Evolutionary conservation across 495 filamentous ascomycete genomes (phyloP).

Genomic region (Podospora pseudocomata): DNA sequence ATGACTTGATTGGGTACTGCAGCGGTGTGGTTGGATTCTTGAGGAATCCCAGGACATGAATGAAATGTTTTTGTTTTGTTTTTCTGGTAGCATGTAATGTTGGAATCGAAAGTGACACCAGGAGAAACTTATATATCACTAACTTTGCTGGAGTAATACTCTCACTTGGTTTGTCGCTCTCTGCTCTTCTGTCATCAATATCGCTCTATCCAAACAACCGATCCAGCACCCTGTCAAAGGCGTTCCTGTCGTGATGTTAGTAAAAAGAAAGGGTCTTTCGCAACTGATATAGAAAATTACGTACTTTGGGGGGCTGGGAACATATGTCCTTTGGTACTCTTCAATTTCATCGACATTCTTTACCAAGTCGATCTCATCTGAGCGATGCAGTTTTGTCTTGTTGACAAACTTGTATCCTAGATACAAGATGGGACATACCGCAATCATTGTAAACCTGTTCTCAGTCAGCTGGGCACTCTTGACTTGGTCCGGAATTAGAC

Average conservation of each 20-base stretch:
- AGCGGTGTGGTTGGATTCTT: constrained; percentile 85
- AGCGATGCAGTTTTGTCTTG: constrained; percentile 53
- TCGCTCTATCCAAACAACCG: constrained; percentile 27
- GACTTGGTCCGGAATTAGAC: constrained; percentile 17
- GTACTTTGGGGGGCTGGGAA: constrained; percentile 57
- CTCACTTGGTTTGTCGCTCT: neutral
- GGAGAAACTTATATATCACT: neutral
- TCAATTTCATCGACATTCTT: constrained; percentile 68
- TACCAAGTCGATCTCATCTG: constrained; percentile 61
- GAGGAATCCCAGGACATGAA: constrained; percentile 57
- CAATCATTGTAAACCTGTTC: constrained; percentile 60
- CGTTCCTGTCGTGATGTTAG: constrained; percentile 21
- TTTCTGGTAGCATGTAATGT: neutral
- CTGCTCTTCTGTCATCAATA: neutral
- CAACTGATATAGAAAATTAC: constrained; percentile 12
- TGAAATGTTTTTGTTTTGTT: neutral
- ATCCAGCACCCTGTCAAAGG: constrained; percentile 27
- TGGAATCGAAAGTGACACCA: neutral
- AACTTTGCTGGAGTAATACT: neutral
- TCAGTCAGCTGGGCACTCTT: neutral
- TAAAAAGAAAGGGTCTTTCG: neutral
- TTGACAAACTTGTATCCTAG: constrained; percentile 68
- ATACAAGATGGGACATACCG: constrained; percentile 62
- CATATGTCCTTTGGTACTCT: constrained; percentile 64
- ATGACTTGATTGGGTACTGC: constrained; percentile 77